These are phyloP conservation scores for Tremella yokohamensis DNA, from an alignment of 768 basidiomycete genomes.

Conservation along the genomic window DNA sequence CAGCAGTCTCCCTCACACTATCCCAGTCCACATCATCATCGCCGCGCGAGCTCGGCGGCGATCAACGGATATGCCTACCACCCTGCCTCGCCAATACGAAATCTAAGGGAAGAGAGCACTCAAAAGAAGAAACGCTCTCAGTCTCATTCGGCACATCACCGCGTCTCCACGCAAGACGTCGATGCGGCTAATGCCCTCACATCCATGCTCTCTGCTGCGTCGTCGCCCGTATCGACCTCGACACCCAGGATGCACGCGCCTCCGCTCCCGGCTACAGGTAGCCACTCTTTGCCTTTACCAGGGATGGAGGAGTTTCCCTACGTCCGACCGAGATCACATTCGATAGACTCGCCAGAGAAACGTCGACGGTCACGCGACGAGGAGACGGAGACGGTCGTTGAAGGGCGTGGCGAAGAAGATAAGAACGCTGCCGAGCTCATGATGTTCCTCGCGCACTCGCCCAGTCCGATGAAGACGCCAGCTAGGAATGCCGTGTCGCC, in stretches of 20 bases:
- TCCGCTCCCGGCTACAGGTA: background rate
- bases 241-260: background rate
- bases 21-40: constrained; percentile 5
- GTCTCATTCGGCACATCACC: constrained; percentile 31
- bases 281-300: background rate
- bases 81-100: constrained; percentile 1
- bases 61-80: constrained; percentile 3
- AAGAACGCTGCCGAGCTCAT: constrained; percentile 48
- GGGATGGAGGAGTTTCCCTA: background rate
- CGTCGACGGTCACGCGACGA: constrained; percentile 12
- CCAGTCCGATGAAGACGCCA: constrained; percentile 29
- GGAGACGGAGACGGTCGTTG: background rate
- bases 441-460: constrained; percentile 49
- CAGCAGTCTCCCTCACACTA: constrained; percentile 10
- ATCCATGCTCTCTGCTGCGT: constrained; percentile 35
- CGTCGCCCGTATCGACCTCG: constrained; percentile 1
- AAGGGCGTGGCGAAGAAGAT: constrained; percentile 35
- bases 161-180: constrained; percentile 37
- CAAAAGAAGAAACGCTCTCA: constrained; percentile 36
- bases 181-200: constrained; percentile 47
- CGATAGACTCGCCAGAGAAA: background rate
- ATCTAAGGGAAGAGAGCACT: background rate
- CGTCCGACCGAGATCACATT: background rate
- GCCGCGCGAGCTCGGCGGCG: background rate
- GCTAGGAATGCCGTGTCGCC: constrained; percentile 9